Base-by-base conservation (phyloP, 73 alveolate genomes). In the Paramecium biaurelia region DNA sequence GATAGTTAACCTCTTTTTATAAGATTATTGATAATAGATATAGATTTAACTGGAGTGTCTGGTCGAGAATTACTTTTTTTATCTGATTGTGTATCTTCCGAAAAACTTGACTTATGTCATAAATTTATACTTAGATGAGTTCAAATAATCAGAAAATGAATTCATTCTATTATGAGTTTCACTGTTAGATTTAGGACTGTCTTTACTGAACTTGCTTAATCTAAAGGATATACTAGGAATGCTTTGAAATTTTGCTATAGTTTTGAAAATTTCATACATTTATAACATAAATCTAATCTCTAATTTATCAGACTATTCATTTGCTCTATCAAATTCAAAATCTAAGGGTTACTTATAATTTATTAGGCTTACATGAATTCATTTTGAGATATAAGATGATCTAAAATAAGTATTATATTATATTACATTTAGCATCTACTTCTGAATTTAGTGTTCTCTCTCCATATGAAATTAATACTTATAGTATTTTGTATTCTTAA, bases 201-300 rank as follows among this genome's bases (percentile, higher is more conserved):
- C 87, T 30, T 32, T 67, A 30, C 84, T 67, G 58, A 74, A 74
- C 47, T 38, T 74, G 23, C 59, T 30, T 11, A 74, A n/a, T 20
- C 87, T 74, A 35, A 74, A 74, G 14, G 87, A 74, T 32, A 74
- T 74, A 23, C 63, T 21, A n/a, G 87, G 57, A 32, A 74, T 21
- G 34, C 24, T 74, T 24, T 30, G 21, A 35, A 30, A 30, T 74
- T 38, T 74, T 1, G 18, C 57, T 53, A 53, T 35, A 74, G 20
- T 74, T 35, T 38, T 30, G 15, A 30, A 35, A 5, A 32, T 15
- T 23, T 74, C 18, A n/a, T 74, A 74, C 87, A 10, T 74, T 35
- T 74, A 15, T 74, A 38, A 74, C 34, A 21, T 35, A 32, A 35
- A 5, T 74, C 67, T 59, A 74, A 74, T 35, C 87, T 32, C 14